phyloP scores from a whole-genome alignment of 768 basidiomycete genomes.

The Calvatia gigantea region DNA sequence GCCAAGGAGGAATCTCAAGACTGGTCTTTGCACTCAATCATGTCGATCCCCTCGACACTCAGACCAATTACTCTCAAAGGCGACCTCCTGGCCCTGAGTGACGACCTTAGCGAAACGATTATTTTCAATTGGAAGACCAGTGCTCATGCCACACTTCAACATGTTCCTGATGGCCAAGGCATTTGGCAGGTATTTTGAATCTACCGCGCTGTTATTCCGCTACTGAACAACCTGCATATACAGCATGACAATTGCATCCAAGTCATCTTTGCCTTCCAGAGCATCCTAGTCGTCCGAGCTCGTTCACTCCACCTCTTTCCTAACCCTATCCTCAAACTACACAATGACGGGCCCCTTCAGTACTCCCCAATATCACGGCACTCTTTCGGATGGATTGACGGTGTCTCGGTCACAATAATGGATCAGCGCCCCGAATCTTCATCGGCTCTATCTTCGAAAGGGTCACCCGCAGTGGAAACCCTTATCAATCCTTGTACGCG shows the following conservation, averaged over 20 bases:
- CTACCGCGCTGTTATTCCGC: not conserved
- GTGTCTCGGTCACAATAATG: slow-evolving; percentile 37
- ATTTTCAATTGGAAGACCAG: slow-evolving; percentile 53
- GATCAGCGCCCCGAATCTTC: not conserved
- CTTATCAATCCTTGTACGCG: slow-evolving; percentile 52
- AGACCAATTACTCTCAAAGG: slow-evolving; percentile 48
- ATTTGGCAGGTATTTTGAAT: slow-evolving; percentile 26
- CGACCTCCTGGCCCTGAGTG: slow-evolving; percentile 50
- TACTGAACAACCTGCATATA: not conserved
- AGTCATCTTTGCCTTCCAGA: slow-evolving; percentile 42
- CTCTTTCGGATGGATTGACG: slow-evolving; percentile 70
- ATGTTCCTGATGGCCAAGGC: slow-evolving; percentile 25
- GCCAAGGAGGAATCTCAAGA: slow-evolving; percentile 3
- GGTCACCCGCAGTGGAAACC: not conserved
- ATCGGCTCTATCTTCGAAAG: not conserved
- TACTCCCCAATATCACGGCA: slow-evolving; percentile 38
- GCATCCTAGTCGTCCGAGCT: slow-evolving; percentile 56
- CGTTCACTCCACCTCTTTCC: slow-evolving; percentile 56
- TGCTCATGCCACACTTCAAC: slow-evolving; percentile 43
- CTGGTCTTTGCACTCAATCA: slow-evolving; percentile 26
- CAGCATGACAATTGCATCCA: slow-evolving; percentile 52
- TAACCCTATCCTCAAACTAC: slow-evolving; percentile 33
- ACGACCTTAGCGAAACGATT: slow-evolving; percentile 47
- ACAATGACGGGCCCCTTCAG: slow-evolving; percentile 13
- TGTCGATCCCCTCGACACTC: slow-evolving; percentile 35